phyloP scores from a whole-genome alignment of 169 alveolate species.

The Plasmodium cynomolgi region DNA sequence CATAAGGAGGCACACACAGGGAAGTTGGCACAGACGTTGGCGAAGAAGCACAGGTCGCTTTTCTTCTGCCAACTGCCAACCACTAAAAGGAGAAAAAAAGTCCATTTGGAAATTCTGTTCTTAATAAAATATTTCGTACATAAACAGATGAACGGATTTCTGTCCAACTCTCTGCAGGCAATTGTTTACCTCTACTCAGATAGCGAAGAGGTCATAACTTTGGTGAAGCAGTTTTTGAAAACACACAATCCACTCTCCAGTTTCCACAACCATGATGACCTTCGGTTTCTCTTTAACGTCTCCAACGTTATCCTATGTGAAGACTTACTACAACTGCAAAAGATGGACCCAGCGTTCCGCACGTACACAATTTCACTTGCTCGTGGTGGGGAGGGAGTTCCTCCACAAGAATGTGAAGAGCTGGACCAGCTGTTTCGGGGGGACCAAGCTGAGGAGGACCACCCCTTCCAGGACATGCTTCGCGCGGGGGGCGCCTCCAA shows the following conservation, averaged over 20 bases:
- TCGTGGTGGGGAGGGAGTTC: background rate
- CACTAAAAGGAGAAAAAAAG: constrained; percentile 25
- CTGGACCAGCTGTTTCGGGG: constrained; percentile 15
- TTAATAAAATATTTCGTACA: constrained; percentile 54
- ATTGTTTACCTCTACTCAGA: constrained; percentile 30
- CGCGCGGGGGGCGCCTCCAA: background rate
- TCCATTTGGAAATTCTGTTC: constrained; percentile 37
- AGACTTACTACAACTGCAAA: constrained; percentile 1
- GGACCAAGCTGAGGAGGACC: background rate
- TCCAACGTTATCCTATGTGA: constrained; percentile 53
- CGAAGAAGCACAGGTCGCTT: constrained; percentile 5
- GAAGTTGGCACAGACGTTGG: background rate
- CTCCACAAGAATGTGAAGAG: background rate
- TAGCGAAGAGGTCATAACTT: background rate
- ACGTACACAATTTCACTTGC: constrained; percentile 45
- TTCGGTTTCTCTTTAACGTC: constrained; percentile 69
- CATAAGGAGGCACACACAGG: no score
- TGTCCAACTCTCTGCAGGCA: constrained; percentile 54
- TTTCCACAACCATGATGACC: constrained; percentile 65
- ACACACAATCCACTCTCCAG: background rate
- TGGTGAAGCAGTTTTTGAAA: constrained; percentile 29
- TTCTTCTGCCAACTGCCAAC: constrained; percentile 52
- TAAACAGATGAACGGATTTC: constrained; percentile 25
- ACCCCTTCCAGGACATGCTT: background rate
- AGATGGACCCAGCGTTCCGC: constrained; percentile 21